A percentile compares a stretch with the other conserved stretches of the same genome.
Conservation (phyloP, 2,329 filamentous ascomycete species). For the Periconia digitata region DNA sequence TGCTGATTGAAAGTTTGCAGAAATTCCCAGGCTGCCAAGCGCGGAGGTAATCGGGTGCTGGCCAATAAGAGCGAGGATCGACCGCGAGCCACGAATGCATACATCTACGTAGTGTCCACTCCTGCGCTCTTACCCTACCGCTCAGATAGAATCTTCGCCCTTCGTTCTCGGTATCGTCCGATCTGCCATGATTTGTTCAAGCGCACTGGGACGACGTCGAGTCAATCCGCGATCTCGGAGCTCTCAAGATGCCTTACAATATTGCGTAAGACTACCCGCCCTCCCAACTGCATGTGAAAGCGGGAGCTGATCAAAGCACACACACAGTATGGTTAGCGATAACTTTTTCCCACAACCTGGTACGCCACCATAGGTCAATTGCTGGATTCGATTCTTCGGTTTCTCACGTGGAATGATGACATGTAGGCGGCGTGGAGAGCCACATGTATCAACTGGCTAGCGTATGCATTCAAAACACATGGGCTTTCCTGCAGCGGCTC, state of each 20-base stretch:
- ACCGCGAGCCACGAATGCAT: conserved; percentile 1
- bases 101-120: neutral
- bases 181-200: conserved; percentile 24
- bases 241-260: conserved; percentile 64
- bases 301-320: conserved; percentile 11
- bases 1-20: conserved; percentile 4
- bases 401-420: conserved; percentile 17
- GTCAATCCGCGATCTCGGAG: conserved; percentile 15
- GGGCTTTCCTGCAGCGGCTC: neutral
- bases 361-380: conserved; percentile 30
- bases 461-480: conserved; percentile 40
- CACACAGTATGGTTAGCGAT: conserved; percentile 85
- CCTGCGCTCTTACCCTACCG: too few relatives aligned
- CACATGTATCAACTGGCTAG: conserved; percentile 97
- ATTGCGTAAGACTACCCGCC: conserved; percentile 59
- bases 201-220: conserved; percentile 18
- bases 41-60: conserved; percentile 19
- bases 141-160: too few relatives aligned
- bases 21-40: conserved; percentile 29
- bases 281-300: neutral
- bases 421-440: conserved; percentile 80
- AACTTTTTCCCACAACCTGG: conserved; percentile 98
- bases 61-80: conserved; percentile 25
- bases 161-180: neutral
- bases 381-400: neutral